Evolutionary conservation across 768 basidiomycete species (phyloP).

Genomic region (Agrocybe pediades): DNA sequence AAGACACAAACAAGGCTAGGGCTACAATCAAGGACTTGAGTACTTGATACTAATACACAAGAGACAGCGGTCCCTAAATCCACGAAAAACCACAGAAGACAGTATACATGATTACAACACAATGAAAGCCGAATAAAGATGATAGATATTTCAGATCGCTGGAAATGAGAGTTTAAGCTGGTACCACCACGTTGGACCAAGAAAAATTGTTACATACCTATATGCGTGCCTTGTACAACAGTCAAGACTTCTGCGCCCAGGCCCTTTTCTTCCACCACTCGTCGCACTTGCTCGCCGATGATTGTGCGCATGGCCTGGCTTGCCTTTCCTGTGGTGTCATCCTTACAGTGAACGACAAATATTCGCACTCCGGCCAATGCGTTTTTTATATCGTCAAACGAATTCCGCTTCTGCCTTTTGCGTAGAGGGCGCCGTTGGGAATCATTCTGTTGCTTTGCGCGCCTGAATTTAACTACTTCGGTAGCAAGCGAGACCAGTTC

Average conservation of each 20-base stretch:
- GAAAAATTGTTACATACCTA: conserved; percentile 54
- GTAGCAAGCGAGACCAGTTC: conserved; percentile 74
- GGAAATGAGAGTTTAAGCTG: background rate
- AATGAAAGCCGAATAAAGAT: conserved; percentile 8
- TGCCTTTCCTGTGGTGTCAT: conserved; percentile 51
- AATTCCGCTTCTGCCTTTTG: conserved; percentile 41
- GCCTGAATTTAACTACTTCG: conserved; percentile 58
- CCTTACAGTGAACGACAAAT: conserved; percentile 91
- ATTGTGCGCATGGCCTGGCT: conserved; percentile 59
- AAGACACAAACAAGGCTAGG: conserved; percentile 28
- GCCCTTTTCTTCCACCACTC: conserved; percentile 57
- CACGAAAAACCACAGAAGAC: background rate
- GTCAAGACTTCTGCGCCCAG: conserved; percentile 74
- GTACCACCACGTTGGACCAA: background rate
- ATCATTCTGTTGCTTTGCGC: conserved; percentile 21
- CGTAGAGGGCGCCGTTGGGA: conserved; percentile 30
- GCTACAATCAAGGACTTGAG: conserved; percentile 38
- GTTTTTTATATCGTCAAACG: conserved; percentile 48
- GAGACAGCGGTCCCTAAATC: conserved; percentile 19
- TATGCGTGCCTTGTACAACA: conserved; percentile 79
- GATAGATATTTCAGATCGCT: conserved; percentile 36
- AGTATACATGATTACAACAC: background rate
- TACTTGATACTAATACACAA: too few species aligned
- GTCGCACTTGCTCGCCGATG: conserved; percentile 74
- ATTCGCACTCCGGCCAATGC: conserved; percentile 63